Evolutionary conservation across 352 stramenopile species (phyloP), one percentile per base, ranked within the genome.

Genomic region (Pseudoperonospora humuli): DNA sequence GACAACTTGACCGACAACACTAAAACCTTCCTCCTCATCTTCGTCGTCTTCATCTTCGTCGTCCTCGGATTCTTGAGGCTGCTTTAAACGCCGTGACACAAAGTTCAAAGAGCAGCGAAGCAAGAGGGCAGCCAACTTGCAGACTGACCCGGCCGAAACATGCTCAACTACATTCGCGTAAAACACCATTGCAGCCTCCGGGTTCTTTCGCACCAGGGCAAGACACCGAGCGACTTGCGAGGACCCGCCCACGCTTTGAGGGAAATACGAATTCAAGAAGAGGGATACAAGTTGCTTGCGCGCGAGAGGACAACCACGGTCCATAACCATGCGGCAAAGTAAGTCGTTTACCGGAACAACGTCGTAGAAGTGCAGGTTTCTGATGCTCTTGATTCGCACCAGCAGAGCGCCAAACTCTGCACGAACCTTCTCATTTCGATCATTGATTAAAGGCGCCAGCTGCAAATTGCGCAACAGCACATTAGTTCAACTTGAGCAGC

Each of bases 221-320:
- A 93, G 62, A 36, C 74, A 87, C 24, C 81, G 81, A 26, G 81
- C 81, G 2, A 93, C 74, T 54, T 93, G 81, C 1, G 78, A 89
- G 6, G 76, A 85, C 3, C 79, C 81, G 26, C 72, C 72, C 6
- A 86, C 79, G 18, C 74, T 76, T 45, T 90, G 82, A 21, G 82
- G 82, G 28, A 93, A 93, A 49, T 93, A 93, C 13, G 82, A 93
- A 45, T 91, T 91, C 17, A 89, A 47, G 26, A 93, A 93, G 11
- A 93, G 61, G 3, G 82, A 68, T 11, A 89, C 67, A 21, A 93
- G 72, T 28, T 88, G 73, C 27, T 90, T 90, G 34, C 75, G 64
- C 10, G 86, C 74, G 19, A 71, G 18, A 5, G 64, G 57, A 4
- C 57, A 67, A 15, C 74, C 67, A 3, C 61, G 67, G 32, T 93